Evolutionary conservation across 805 yeast species (phyloP).

Genomic region (Candida ulmi): DNA sequence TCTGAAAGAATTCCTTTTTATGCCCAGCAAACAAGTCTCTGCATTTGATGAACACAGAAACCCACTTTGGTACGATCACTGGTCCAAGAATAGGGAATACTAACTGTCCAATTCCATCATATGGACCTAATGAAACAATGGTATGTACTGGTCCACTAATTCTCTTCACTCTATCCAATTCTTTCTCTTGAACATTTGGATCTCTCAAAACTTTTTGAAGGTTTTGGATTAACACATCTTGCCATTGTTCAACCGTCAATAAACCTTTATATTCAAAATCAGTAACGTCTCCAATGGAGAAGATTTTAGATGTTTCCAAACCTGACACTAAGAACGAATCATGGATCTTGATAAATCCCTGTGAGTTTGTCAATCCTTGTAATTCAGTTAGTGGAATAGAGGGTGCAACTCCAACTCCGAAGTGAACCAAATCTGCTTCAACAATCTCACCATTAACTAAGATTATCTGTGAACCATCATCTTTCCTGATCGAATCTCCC

Average conservation of each 20-base stretch:
- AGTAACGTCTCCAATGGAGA: constrained; percentile 30
- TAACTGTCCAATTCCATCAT: constrained; percentile 23
- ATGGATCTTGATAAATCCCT: constrained; percentile 17
- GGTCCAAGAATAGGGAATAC: constrained; percentile 19
- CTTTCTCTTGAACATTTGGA: not conserved
- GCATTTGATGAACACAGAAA: constrained; percentile 15
- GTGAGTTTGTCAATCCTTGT: constrained; percentile 4
- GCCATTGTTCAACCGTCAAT: constrained; percentile 8
- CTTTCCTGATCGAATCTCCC: constrained; percentile 5
- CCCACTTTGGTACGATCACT: constrained; percentile 15
- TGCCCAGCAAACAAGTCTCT: constrained; percentile 8
- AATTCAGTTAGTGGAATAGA: constrained; percentile 17
- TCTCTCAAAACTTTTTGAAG: constrained; percentile 4
- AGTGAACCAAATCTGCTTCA: constrained; percentile 16
- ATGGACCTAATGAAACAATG: constrained; percentile 22
- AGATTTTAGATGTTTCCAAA: constrained; percentile 19
- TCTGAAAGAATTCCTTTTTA: not conserved
- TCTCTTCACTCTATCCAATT: constrained; percentile 1
- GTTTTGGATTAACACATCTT: constrained; percentile 14
- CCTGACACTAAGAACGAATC: constrained; percentile 19
- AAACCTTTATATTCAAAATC: constrained; percentile 22
- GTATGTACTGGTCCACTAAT: not conserved
- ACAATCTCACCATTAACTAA: constrained; percentile 5
- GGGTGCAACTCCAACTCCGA: constrained; percentile 17
- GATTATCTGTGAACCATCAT: constrained; percentile 3